Evolutionary conservation across 83 land plant species (phyloP).

Genomic region (Picea abies): DNA sequence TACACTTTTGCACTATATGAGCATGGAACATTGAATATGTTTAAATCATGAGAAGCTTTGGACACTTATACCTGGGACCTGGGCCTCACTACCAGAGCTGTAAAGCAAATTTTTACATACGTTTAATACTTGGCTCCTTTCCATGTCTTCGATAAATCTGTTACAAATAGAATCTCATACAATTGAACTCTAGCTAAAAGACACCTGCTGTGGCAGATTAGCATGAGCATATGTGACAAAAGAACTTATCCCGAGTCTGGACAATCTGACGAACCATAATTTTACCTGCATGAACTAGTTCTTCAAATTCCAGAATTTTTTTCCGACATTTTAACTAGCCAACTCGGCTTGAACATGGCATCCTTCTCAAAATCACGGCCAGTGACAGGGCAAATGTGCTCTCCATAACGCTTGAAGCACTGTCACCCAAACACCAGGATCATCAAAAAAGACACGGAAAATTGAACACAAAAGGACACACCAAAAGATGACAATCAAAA

Average conservation of each 20-base stretch:
- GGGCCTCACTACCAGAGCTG: not conserved
- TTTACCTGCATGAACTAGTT: not conserved
- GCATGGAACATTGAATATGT: not conserved
- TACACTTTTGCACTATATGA: not conserved
- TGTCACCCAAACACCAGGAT: slow-evolving; percentile 30
- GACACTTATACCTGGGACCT: not conserved
- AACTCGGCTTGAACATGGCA: slow-evolving; percentile 62
- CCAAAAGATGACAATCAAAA: not conserved
- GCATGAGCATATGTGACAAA: not conserved
- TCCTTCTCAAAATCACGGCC: slow-evolving; percentile 63
- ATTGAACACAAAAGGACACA: not conserved
- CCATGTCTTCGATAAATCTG: not conserved
- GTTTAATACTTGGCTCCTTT: not conserved
- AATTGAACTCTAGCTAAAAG: not conserved
- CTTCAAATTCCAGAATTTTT: not conserved
- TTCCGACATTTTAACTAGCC: slow-evolving; percentile 46
- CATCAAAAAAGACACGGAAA: not conserved
- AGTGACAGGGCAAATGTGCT: slow-evolving; percentile 59
- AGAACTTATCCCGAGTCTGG: not conserved
- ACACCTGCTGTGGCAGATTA: not conserved
- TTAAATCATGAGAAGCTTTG: too few relatives aligned
- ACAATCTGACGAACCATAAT: not conserved
- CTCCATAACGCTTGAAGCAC: slow-evolving; percentile 81
- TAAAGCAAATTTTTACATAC: not conserved
- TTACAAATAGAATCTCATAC: not conserved